Conservation (phyloP, 495 filamentous ascomycete species). For the Aspergillus carlsbadensis region DNA sequence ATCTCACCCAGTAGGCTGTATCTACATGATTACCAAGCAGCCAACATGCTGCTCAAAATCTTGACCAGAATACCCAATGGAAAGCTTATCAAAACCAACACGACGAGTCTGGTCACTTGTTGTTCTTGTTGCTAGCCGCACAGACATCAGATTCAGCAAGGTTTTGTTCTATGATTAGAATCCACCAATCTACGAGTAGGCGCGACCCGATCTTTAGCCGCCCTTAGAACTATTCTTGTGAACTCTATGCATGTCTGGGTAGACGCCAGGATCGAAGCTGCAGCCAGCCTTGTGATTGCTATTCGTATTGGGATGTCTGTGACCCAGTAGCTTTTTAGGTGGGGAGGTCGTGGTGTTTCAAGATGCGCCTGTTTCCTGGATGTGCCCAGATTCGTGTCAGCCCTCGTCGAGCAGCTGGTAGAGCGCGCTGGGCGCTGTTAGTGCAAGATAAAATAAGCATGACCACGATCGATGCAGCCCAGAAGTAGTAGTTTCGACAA, state of each 20-base stretch:
- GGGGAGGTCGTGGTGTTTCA: slow-evolving; percentile 3
- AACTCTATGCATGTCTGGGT: slow-evolving; percentile 1
- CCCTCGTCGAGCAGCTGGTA: background rate
- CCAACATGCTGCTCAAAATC: background rate
- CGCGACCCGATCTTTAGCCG: slow-evolving; percentile 8
- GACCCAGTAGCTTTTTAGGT: background rate
- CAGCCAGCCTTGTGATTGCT: background rate
- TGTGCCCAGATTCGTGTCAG: background rate
- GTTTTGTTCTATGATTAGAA: slow-evolving; percentile 6
- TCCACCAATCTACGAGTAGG: slow-evolving; percentile 1
- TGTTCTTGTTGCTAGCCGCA: slow-evolving; percentile 3
- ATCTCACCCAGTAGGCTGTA: no score
- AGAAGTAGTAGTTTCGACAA: no score
- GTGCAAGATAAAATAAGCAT: no score
- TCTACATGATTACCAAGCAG: background rate
- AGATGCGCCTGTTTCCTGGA: background rate
- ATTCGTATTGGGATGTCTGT: background rate
- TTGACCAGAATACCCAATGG: slow-evolving; percentile 1
- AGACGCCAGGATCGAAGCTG: background rate
- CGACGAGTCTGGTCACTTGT: background rate
- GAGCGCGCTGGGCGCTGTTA: background rate
- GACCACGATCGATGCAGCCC: no score
- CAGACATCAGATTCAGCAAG: background rate
- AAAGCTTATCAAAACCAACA: background rate
- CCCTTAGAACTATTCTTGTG: background rate